Base-by-base conservation (phyloP, 2,329 filamentous ascomycete species). In the Diaporthe longicolla region DNA sequence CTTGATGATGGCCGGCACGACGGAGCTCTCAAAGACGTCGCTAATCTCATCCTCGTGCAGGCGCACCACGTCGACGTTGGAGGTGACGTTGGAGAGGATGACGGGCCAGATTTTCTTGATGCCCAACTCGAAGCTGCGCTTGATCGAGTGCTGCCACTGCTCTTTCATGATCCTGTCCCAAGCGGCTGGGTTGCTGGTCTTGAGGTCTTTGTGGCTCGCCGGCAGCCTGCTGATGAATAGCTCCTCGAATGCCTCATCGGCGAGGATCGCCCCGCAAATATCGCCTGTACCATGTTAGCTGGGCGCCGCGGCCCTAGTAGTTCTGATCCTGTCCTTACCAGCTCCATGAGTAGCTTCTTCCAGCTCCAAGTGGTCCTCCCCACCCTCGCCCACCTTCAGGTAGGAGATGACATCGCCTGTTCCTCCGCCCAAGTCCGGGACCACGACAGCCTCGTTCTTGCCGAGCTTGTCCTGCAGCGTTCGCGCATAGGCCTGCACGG, bases 201-300 rank as follows among this genome's bases (percentile, higher is more conserved):
- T 54, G 63, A 68, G 32, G 7, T n/a, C 19, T 4, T 15, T 40
- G 63, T 68, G 43, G 3, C 15, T 6, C 6, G 8, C n/a, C 0
- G 29, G 24, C 0, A 68, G 29, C 1, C 4, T 37, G 15, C 7
- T 21, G n/a, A 40, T 7, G 13, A 68, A 29, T 0, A 54, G 63
- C 0, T 24, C 19, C 32, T 68, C 48, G n/a, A 68, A 68, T 29
- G 63, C 63, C n/a, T 68, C 63, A 5, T 68, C 63, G 29, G 37
- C 26, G 4, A 54, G 50, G 1, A 68, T 40, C 8, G 29, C 45
- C 1, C 63, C 63, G 10, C 32, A 54, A 15, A 54, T 45, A 13
- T 21, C 48, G 8, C 63, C 63, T 68, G 4, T 5, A 13, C 15
- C 29, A 1, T 0, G 9, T 54, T 7, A 68, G 63, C 32, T 5